Percentiles rank a stretch among this genome's conserved stretches.
Evolutionary conservation across 176 grass and related monocot species (phyloP).

Genomic region (Oryza longistaminata): DNA sequence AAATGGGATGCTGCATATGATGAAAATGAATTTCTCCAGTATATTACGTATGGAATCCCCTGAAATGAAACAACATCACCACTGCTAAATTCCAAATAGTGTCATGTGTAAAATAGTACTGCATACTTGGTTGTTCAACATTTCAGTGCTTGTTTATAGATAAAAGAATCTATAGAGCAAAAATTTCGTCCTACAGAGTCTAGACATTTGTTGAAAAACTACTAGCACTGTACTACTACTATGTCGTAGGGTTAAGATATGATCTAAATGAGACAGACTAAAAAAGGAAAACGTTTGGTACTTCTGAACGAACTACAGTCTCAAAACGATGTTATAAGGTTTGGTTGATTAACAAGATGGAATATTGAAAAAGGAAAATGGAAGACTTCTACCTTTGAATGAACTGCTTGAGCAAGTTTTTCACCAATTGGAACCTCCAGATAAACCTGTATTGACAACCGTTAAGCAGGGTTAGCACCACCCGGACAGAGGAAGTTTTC

Average conservation of each 20-base stretch:
- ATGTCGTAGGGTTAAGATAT: background rate
- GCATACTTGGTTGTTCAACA: background rate
- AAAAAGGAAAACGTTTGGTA: background rate
- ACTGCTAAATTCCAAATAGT: constrained; percentile 13
- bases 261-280: background rate
- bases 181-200: background rate
- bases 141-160: background rate
- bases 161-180: background rate
- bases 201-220: background rate
- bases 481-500: background rate
- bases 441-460: constrained; percentile 65
- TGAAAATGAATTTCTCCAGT: constrained; percentile 93
- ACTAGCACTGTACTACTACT: constrained; percentile 6
- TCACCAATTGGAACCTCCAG: constrained; percentile 89
- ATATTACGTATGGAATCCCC: constrained; percentile 98
- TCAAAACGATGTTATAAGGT: background rate
- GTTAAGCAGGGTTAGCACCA: background rate
- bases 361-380: constrained; percentile 23
- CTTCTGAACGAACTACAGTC: constrained; percentile 24
- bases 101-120: constrained; percentile 1
- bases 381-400: constrained; percentile 61
- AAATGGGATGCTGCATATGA: constrained; percentile 92
- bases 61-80: constrained; percentile 44
- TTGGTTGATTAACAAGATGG: constrained; percentile 17
- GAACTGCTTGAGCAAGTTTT: constrained; percentile 87